Base-by-base conservation (phyloP, 495 filamentous ascomycete species). In the Talaromyces thailandensis region DNA sequence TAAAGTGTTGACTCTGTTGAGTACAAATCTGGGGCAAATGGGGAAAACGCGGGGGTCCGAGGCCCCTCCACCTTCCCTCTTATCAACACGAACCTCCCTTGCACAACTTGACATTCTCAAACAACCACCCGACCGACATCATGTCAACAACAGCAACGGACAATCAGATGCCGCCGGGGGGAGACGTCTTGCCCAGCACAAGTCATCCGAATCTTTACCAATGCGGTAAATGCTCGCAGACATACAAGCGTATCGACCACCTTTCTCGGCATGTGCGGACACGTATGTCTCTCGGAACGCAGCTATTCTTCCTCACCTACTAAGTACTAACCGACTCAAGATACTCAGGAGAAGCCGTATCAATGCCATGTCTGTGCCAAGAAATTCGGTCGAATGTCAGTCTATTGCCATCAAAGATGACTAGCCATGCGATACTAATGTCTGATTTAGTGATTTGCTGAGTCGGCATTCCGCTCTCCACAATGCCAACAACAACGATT, bases 321-420 rank as follows among this genome's bases (percentile, higher is more conserved):
- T 40, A 24, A 40, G n/a, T n/a, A n/a, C n/a, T n/a, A n/a, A 1
- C n/a, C 3, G 29, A 40, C 11, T 29, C n/a, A 58, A 73, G 70
- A 84, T 64, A 84, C 81, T 0, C 75, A 81, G 26, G 82, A 82
- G 52, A 83, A 83, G 61, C 81, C 81, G 16, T 84, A 83, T 45
- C 52, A 68, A 6, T 73, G 65, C 31, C 64, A 79, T 64, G 70
- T 84, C 12, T 84, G 82, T 63, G 73, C 76, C 40, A 84, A 84
- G 64, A 77, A 75, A 8, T 84, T 84, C 53, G 77, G 80, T 6
- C 73, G 82, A 18, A 79, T 80, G 75, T 77, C 24, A 63, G 73
- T 62, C 40, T 18, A 9, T 26, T 55, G 1, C 26, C 11, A 18
- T 26, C 11, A 29, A 14, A 31, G 16, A 43, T 29, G n/a, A 12